Evolutionary conservation across 2,329 filamentous ascomycete genomes (phyloP).

Genomic region (Penicillium italicum): DNA sequence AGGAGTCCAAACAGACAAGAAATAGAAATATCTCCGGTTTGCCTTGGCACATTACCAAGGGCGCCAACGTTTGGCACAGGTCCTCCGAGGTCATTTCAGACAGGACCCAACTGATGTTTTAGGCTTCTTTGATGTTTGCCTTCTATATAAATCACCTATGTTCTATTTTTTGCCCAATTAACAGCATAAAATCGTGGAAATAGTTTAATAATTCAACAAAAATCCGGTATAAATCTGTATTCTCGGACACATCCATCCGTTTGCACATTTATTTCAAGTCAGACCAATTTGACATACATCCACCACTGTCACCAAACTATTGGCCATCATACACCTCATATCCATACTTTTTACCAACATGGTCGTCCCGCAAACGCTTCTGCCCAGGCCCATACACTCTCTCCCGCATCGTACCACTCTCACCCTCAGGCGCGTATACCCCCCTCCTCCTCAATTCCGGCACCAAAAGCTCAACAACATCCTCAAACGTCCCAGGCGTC

Average conservation of each 20-base stretch:
- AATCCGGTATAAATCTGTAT: neutral
- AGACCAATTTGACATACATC: neutral
- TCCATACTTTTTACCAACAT: neutral
- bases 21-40: neutral
- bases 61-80: neutral
- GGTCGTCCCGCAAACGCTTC: neutral
- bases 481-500: constrained; percentile 25
- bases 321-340: constrained; percentile 1
- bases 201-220: neutral
- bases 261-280: neutral
- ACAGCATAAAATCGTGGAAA: no score
- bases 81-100: neutral
- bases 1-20: neutral
- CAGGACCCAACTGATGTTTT: neutral
- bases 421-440: constrained; percentile 14
- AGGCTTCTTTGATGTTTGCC: neutral
- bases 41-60: neutral
- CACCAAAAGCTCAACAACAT: constrained; percentile 24
- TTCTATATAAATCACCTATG: no score
- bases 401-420: neutral
- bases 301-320: neutral
- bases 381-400: neutral
- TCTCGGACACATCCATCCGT: neutral
- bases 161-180: no score
- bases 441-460: constrained; percentile 26